These are phyloP conservation scores for Spinacia oleracea DNA, from an alignment of 179 eudicot genomes.

Conservation along the genomic window DNA sequence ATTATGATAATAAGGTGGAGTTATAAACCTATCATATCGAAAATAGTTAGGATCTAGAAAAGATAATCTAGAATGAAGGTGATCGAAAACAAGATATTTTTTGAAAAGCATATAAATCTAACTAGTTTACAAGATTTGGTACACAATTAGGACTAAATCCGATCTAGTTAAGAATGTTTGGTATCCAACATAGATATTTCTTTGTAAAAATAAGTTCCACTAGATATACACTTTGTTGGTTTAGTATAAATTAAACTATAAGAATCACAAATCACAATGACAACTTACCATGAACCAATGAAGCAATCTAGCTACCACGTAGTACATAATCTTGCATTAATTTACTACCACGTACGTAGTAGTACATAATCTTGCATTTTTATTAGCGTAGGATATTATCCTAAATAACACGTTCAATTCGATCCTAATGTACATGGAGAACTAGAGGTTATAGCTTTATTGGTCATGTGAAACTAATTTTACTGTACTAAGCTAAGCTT, in stretches of 20 bases:
- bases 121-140: neutral
- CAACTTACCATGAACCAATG: neutral
- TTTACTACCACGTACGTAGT: no score
- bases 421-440: constrained; percentile 11
- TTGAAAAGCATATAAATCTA: no score
- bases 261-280: neutral
- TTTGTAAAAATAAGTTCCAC: no score
- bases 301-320: neutral
- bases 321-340: neutral
- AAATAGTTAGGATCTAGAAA: no score
- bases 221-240: no score
- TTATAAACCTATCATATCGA: no score
- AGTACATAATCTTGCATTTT: neutral
- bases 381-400: neutral
- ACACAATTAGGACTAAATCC: neutral
- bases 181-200: neutral
- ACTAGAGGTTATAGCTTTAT: no score
- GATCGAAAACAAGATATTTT: no score
- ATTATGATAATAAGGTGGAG: no score
- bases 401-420: constrained; percentile 10
- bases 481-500: no score
- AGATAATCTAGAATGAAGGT: no score
- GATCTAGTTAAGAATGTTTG: neutral
- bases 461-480: no score
- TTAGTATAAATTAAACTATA: neutral